These are phyloP conservation scores for Agaricales sp. DNA, from an alignment of 1,284 basidiomycete genomes.

Conservation along the genomic window DNA sequence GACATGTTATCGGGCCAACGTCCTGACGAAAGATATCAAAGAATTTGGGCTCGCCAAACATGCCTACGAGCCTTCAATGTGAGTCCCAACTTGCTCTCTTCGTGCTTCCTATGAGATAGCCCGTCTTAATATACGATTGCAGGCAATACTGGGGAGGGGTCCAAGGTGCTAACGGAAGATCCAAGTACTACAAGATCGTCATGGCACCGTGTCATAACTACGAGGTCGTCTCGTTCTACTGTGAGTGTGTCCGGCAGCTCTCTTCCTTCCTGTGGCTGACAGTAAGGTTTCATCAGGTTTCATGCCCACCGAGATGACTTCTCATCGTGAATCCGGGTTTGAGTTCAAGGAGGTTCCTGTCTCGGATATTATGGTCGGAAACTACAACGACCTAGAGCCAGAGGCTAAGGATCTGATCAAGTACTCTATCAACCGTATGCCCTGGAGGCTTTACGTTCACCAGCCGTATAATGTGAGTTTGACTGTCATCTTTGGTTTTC, in stretches of 20 bases:
- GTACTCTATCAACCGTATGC: slow-evolving; percentile 23
- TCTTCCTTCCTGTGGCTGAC: background rate
- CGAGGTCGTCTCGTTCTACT: slow-evolving; percentile 22
- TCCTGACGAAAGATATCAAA: slow-evolving; percentile 18
- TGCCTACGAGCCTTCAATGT: slow-evolving; percentile 23
- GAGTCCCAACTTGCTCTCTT: slow-evolving; percentile 5
- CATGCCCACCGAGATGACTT: slow-evolving; percentile 24
- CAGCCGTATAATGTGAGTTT: slow-evolving; percentile 19
- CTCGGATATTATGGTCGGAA: slow-evolving; percentile 18
- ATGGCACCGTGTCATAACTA: slow-evolving; percentile 22
- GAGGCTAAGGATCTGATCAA: slow-evolving; percentile 19
- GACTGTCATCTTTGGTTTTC: background rate
- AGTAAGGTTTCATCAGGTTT: slow-evolving; percentile 15
- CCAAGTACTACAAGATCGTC: slow-evolving; percentile 26
- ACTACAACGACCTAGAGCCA: slow-evolving; percentile 21
- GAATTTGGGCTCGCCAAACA: slow-evolving; percentile 20
- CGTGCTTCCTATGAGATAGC: background rate
- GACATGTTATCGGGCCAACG: slow-evolving; percentile 24
- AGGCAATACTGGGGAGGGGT: slow-evolving; percentile 24
- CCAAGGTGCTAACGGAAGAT: slow-evolving; percentile 17
- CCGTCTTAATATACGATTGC: background rate
- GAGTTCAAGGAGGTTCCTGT: slow-evolving; percentile 21
- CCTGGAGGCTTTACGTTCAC: slow-evolving; percentile 25
- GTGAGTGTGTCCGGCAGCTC: slow-evolving; percentile 9
- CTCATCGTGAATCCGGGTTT: slow-evolving; percentile 23